phyloP scores from a whole-genome alignment of 2,329 filamentous ascomycete genomes.

The Aspergillus ibericus region DNA sequence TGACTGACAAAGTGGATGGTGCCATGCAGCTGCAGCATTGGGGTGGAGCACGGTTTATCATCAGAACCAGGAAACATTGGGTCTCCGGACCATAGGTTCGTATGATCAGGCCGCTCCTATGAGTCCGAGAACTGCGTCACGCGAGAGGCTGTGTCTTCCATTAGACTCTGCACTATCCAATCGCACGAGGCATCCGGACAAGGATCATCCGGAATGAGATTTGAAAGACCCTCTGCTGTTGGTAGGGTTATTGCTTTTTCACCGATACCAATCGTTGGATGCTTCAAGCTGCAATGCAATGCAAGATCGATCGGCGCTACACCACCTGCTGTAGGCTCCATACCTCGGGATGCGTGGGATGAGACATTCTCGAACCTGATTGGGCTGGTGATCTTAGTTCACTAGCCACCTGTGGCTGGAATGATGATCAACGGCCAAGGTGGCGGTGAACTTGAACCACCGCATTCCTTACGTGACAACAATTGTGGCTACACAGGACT shows the following conservation, averaged over 20 bases:
- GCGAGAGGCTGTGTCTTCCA: neutral
- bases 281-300: constrained; percentile 13
- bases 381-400: neutral
- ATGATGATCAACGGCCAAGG: constrained; percentile 5
- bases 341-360: neutral
- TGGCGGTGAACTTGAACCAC: constrained; percentile 18
- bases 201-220: neutral
- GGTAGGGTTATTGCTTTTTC: constrained; percentile 1
- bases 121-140: neutral
- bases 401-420: constrained; percentile 19
- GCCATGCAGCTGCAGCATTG: neutral
- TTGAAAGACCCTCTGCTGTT: neutral
- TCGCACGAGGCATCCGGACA: neutral
- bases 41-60: neutral
- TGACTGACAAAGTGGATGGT: neutral
- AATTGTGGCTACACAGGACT: neutral
- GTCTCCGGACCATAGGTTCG: neutral
- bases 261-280: constrained; percentile 1
- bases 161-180: neutral
- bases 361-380: neutral
- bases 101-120: neutral
- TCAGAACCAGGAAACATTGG: neutral
- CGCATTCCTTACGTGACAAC: neutral
- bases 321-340: neutral
- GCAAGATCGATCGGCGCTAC: constrained; percentile 17